Evolutionary conservation across 345 rosid species (phyloP), one percentile per base, ranked within the genome.

Genomic region (Boechera retrofracta): DNA sequence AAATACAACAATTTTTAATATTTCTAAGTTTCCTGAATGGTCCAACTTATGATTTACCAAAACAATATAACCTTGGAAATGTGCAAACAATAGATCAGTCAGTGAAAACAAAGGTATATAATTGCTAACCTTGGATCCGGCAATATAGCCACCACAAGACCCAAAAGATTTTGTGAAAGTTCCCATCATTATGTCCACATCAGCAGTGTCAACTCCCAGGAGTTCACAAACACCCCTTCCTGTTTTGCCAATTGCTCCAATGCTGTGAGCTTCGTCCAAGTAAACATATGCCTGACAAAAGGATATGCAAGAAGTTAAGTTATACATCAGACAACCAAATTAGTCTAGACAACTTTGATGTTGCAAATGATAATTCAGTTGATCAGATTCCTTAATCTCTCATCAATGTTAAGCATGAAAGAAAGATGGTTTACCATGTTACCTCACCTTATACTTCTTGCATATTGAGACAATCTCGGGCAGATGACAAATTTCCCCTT

Each of bases 121-220:
- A 18, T 28, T 39, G 54, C 79, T 66, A 66, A 95, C 99, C 98
- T 92, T 88, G 48, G 97, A 95, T 71, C 94, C 98, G 49, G 97
- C 96, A 87, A 92, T 89, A 73, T 92, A 95, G 61, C 99, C 99
- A 70, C 99, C 99, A 79, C 90, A 92, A 45, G 99, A 95, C 35
- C 97, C 99, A 69, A 95, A 95, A n/a, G 99, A 92, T 80, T 95
- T 95, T 1, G 98, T 85, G 81, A 95, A 95, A 79, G 97, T 95
- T 88, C 99, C 98, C 99, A 95, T 95, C 99, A 95, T 95, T 67
- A 95, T 42, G 82, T 95, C 99, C 71, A 95, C 91, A 76, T 92
- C 97, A 66, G 90, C 88, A 45, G 99, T 81, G 73, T 92, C 91
- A 42, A 95, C 98, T 55, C 97, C 98, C 53, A 95, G 83, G 60